Conservation (phyloP, 202 grass and related monocot genomes). For the Sporobolus alterniflorus region DNA sequence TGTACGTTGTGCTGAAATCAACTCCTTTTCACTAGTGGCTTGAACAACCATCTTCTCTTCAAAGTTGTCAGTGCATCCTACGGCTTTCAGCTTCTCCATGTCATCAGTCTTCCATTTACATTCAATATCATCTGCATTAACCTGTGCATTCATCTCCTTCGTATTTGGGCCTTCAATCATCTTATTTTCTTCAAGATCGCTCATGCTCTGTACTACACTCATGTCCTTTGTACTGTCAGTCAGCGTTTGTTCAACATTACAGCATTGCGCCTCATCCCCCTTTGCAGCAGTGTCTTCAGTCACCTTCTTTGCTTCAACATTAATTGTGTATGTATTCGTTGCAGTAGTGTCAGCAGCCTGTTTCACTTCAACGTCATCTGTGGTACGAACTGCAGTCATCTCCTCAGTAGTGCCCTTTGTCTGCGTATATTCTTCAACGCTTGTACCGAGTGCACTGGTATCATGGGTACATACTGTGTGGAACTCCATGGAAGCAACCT, state of each 20-base stretch:
- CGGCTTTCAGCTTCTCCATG: not conserved
- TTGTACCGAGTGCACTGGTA: not conserved
- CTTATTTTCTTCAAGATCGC: slow-evolving; percentile 21
- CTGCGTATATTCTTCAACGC: slow-evolving; percentile 1
- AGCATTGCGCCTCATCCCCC: not conserved
- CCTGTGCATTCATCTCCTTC: not conserved
- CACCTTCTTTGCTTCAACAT: slow-evolving; percentile 21
- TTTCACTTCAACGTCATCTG: slow-evolving; percentile 13
- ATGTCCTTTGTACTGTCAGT: slow-evolving; percentile 10
- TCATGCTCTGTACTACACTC: slow-evolving; percentile 2
- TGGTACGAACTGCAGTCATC: not conserved
- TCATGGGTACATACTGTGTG: not conserved
- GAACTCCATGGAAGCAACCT: slow-evolving; percentile 7
- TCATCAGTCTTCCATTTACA: not conserved
- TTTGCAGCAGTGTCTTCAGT: not conserved
- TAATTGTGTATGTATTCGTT: slow-evolving; percentile 11
- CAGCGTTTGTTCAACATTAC: slow-evolving; percentile 21
- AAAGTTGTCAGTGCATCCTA: not conserved
- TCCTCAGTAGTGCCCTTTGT: slow-evolving; percentile 1
- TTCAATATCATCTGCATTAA: not conserved
- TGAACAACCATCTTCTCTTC: slow-evolving; percentile 8
- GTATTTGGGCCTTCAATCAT: not conserved
- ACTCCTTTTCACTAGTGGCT: slow-evolving; percentile 13
- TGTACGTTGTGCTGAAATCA: not conserved
- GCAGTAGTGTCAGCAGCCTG: slow-evolving; percentile 9